Conservation (phyloP, 2,329 filamentous ascomycete species). For the Tolypocladium inflatum region DNA sequence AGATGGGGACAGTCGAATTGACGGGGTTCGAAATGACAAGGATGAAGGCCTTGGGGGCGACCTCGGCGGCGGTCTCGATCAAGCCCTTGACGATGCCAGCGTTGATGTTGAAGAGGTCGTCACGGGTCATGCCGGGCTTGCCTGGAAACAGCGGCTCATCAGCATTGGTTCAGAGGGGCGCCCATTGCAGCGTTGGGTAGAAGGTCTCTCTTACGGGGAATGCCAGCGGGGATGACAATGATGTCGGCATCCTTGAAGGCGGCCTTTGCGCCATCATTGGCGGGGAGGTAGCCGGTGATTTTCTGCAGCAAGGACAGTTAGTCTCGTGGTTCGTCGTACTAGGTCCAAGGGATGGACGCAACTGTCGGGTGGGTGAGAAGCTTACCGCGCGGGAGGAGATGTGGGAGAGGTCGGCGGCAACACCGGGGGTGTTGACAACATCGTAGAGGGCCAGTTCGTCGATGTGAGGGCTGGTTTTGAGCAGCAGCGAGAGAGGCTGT, state of each 20-base stretch:
- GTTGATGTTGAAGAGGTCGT: slow-evolving; percentile 99
- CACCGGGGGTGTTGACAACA: slow-evolving; percentile 97
- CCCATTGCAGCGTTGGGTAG: not conserved
- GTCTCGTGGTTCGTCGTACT: not conserved
- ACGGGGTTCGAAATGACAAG: slow-evolving; percentile 99
- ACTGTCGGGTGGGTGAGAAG: slow-evolving; percentile 3
- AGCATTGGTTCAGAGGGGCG: not conserved
- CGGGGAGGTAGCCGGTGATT: slow-evolving; percentile 80
- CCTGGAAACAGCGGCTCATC: slow-evolving; percentile 39
- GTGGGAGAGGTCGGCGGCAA: slow-evolving; percentile 92
- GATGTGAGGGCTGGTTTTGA: slow-evolving; percentile 82
- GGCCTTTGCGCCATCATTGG: slow-evolving; percentile 73
- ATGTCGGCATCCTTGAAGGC: slow-evolving; percentile 92
- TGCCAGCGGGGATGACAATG: slow-evolving; percentile 93
- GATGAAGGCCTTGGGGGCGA: slow-evolving; percentile 85
- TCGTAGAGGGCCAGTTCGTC: slow-evolving; percentile 95
- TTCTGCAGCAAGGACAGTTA: slow-evolving; percentile 43
- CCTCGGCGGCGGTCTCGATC: slow-evolving; percentile 78
- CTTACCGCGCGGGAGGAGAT: slow-evolving; percentile 80
- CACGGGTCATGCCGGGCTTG: slow-evolving; percentile 98
- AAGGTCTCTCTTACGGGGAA: slow-evolving; percentile 65
- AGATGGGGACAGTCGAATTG: slow-evolving; percentile 97
- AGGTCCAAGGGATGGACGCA: not conserved
- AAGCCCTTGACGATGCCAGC: slow-evolving; percentile 94
- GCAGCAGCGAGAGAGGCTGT: slow-evolving; percentile 88